These are phyloP conservation scores for Zasmidium cellare DNA, from an alignment of 2,329 filamentous ascomycete species.

Conservation along the genomic window DNA sequence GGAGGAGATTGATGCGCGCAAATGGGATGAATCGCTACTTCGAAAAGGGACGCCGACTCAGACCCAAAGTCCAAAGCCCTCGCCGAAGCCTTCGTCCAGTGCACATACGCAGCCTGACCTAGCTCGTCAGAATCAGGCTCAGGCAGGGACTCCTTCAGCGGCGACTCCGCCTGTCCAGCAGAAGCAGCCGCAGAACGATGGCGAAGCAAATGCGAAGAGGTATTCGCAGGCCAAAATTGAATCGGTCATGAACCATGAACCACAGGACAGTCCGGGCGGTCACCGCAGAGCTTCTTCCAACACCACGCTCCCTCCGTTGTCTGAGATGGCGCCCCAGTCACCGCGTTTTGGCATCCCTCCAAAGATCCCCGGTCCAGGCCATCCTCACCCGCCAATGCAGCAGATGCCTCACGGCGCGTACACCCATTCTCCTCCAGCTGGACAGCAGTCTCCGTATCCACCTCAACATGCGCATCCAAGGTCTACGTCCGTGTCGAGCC, in stretches of 20 bases:
- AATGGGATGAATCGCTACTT: conserved; percentile 49
- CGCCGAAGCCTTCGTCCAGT: conserved; percentile 26
- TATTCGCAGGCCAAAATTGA: conserved; percentile 37
- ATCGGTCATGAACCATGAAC: conserved; percentile 38
- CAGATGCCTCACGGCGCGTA: conserved; percentile 27
- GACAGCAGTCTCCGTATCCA: conserved; percentile 40
- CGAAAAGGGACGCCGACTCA: conserved; percentile 13
- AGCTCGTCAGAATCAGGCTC: conserved; percentile 11
- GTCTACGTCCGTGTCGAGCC: conserved; percentile 26
- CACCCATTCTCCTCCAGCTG: conserved; percentile 35
- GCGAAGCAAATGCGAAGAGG: conserved; percentile 21
- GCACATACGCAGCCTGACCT: conserved; percentile 21
- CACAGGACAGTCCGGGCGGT: conserved; percentile 27
- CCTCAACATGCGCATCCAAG: conserved; percentile 31
- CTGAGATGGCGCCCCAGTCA: conserved; percentile 37
- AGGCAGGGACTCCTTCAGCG: conserved; percentile 15
- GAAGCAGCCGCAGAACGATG: conserved; percentile 9
- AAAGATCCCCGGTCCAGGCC: conserved; percentile 21
- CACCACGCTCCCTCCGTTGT: conserved; percentile 35
- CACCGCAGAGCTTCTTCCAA: conserved; percentile 30
- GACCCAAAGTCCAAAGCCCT: conserved; percentile 25
- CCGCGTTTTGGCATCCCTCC: conserved; percentile 31
- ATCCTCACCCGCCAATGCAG: conserved; percentile 27
- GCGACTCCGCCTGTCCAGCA: conserved; percentile 18
- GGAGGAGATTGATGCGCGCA: conserved; percentile 63